Evolutionary conservation across 2,329 filamentous ascomycete species (phyloP), one percentile per base, ranked within the genome.

Genomic region (Grosmannia clavigera): DNA sequence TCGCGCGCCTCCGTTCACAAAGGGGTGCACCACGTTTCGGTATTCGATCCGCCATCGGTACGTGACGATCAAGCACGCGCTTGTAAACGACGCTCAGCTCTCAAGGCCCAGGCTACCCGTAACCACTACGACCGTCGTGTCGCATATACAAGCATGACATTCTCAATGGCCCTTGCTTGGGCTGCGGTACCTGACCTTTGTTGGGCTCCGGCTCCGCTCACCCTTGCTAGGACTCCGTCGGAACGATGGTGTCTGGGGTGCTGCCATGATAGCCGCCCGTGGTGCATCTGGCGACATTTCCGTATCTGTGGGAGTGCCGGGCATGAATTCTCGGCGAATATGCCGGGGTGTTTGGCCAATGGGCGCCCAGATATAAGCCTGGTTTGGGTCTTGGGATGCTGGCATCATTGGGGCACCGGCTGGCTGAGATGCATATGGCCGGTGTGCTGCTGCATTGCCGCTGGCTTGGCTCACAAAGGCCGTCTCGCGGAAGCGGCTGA

Each of bases 331-430:
- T n/a, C 71, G 70, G 55, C 76, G 73, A 27, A 78, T 73, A 58
- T 74, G 73, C 57, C 73, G 72, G 5, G 78, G 78, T 16, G 78
- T 81, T 64, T 79, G 76, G 31, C 67, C 65, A 31, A 80, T 74
- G 3, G 77, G 78, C 57, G 78, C 73, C 71, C 75, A 76, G 67
- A 80, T 78, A 65, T 78, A 78, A 0, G 75, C 75, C 56, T 78
- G 75, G 53, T 67, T 65, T 1, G 67, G 67, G 52, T 71, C 66
- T n/a, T 66, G 66, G 9, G 66, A 60, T 38, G 66, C 64, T 11
- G 69, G 67, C 31, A 69, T 65, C 61, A 66, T 65, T 1, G 67
- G 66, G 25, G 65, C 51, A 2, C 54, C 25, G 0, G 65, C 68
- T 0, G 67, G 63, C 60, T 65, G 67, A 59, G 68, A 64, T 60